Percentiles rank a stretch among this genome's conserved stretches.
These are phyloP conservation scores for Blastosporella zonata DNA, from an alignment of 1,284 basidiomycete species.

Conservation along the genomic window DNA sequence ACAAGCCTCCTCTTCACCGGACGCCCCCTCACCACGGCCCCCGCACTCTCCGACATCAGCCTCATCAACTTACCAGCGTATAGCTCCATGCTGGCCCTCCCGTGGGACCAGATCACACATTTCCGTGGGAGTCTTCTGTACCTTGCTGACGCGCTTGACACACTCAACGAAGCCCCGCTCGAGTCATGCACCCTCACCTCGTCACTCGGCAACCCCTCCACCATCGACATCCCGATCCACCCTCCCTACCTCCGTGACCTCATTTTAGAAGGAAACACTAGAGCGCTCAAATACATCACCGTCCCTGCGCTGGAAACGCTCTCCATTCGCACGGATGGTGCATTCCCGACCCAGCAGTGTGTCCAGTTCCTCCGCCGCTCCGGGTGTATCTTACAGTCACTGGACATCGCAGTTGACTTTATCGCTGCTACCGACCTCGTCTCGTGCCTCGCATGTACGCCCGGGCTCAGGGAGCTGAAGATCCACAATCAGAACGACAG, in stretches of 20 bases:
- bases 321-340: background rate
- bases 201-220: conserved; percentile 1
- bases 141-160: conserved; percentile 2
- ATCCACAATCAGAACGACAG: conserved; percentile 10
- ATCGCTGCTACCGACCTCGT: conserved; percentile 3
- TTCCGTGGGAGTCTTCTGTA: conserved; percentile 3
- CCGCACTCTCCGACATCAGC: conserved; percentile 6
- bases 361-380: conserved; percentile 10
- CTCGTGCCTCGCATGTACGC: conserved; percentile 6
- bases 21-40: background rate
- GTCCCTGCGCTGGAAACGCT: conserved; percentile 10
- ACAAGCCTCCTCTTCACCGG: background rate
- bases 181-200: background rate
- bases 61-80: conserved; percentile 7
- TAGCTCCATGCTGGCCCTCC: conserved; percentile 1
- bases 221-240: background rate
- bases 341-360: conserved; percentile 4
- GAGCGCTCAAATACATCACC: conserved; percentile 7
- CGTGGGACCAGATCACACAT: conserved; percentile 9
- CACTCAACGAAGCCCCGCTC: background rate
- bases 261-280: conserved; percentile 2
- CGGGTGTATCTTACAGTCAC: conserved; percentile 1
- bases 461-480: conserved; percentile 3
- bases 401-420: conserved; percentile 9
- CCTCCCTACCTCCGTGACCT: conserved; percentile 7